A percentile compares a stretch with the other conserved stretches of the same genome.
Conservation (phyloP, 2,329 filamentous ascomycete species). For the Exophiala aquamarina region DNA sequence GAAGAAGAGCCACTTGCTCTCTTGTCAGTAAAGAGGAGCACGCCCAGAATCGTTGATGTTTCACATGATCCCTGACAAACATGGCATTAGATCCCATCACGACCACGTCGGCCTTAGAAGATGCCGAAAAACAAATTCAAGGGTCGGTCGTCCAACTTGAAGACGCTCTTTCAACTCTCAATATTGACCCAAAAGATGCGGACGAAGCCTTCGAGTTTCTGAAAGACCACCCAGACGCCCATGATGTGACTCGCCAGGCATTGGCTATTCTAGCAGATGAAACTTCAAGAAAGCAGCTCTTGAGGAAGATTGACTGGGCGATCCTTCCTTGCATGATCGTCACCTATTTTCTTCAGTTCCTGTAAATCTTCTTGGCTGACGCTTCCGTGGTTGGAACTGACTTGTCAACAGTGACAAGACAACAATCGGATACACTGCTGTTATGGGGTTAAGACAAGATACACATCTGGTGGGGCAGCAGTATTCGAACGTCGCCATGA, state of each 20-base stretch:
- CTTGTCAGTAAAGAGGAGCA: conserved; percentile 8
- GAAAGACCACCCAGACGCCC: conserved; percentile 20
- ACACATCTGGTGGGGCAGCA: conserved; percentile 49
- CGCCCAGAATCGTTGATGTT: no score
- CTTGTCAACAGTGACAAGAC: conserved; percentile 25
- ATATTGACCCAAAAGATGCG: conserved; percentile 19
- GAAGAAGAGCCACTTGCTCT: neutral
- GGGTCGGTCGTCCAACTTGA: conserved; percentile 16
- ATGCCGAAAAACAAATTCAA: conserved; percentile 16
- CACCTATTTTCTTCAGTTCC: conserved; percentile 34
- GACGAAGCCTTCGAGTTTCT: conserved; percentile 25
- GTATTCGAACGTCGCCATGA: conserved; percentile 57
- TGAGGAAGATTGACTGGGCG: conserved; percentile 34
- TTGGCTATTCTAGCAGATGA: conserved; percentile 20
- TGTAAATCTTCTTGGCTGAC: conserved; percentile 31
- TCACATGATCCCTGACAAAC: no score
- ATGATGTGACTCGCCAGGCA: conserved; percentile 19
- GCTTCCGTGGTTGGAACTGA: neutral
- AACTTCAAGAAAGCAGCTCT: conserved; percentile 20
- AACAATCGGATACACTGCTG: conserved; percentile 54
- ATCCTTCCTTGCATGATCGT: conserved; percentile 36
- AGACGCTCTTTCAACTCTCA: conserved; percentile 14
- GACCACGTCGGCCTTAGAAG: neutral
- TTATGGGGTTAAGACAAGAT: conserved; percentile 55
- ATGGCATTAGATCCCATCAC: no score